Evolutionary conservation across 108 stramenopile genomes (phyloP).

Genomic region (Schizochytrium sp.): DNA sequence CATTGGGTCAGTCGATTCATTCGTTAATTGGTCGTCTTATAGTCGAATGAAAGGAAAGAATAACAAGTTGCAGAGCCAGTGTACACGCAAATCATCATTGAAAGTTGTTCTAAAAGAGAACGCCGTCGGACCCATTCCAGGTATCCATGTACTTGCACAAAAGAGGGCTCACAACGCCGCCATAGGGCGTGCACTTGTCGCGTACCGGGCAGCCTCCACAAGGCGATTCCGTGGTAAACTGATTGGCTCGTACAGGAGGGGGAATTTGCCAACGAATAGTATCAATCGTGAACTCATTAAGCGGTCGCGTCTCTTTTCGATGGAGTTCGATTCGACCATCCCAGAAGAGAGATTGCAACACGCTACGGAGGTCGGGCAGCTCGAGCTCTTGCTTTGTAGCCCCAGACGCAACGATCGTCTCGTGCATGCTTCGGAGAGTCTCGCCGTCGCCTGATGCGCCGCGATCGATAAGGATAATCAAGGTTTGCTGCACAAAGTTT

Average conservation of each 20-base stretch:
- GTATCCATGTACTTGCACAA: constrained; percentile 10
- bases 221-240: neutral
- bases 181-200: neutral
- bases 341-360: neutral
- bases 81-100: too few species aligned
- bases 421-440: neutral
- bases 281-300: neutral
- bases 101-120: neutral
- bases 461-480: constrained; percentile 33
- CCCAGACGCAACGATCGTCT: neutral
- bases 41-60: too few species aligned
- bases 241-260: neutral
- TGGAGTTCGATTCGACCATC: neutral
- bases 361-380: neutral
- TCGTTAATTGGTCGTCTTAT: too few species aligned
- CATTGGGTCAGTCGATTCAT: too few species aligned
- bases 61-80: too few species aligned
- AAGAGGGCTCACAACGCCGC: neutral
- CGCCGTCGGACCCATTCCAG: constrained; percentile 6
- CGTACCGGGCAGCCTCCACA: neutral
- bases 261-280: neutral
- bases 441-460: neutral
- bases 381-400: neutral
- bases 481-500: constrained; percentile 66
- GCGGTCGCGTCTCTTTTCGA: neutral